phyloP scores from a whole-genome alignment of 495 filamentous ascomycete genomes.

The Penicillium paxilli region DNA sequence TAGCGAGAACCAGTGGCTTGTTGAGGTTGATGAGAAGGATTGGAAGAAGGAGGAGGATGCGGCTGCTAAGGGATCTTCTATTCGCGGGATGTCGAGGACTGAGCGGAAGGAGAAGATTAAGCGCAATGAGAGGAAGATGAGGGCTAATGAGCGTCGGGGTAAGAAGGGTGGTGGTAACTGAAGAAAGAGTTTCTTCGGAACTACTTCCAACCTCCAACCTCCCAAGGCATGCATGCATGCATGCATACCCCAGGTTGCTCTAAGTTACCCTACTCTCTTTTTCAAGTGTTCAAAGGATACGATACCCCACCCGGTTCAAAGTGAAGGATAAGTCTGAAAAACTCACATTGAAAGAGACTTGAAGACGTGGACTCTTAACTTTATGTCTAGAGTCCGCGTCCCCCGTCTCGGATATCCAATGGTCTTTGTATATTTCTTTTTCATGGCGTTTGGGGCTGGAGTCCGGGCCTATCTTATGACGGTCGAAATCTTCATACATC shows the following conservation, averaged over 20 bases:
- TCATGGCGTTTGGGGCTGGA: constrained; percentile 32
- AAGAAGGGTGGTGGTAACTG: constrained; percentile 38
- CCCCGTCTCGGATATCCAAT: too few relatives aligned
- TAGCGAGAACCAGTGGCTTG: constrained; percentile 75
- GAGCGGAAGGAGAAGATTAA: constrained; percentile 65
- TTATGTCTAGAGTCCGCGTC: too few relatives aligned
- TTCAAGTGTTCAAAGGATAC: too few relatives aligned
- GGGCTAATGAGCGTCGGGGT: constrained; percentile 62
- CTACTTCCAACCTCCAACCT: background rate
- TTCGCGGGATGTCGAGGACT: constrained; percentile 61
- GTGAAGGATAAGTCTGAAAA: too few relatives aligned
- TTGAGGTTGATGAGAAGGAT: constrained; percentile 81
- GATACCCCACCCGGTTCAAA: too few relatives aligned
- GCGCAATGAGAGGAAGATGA: constrained; percentile 69
- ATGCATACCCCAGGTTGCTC: too few relatives aligned
- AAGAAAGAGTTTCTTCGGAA: too few relatives aligned
- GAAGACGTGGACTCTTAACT: too few relatives aligned
- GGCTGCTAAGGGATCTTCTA: constrained; percentile 58
- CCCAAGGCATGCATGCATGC: too few relatives aligned
- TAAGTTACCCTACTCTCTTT: too few relatives aligned
- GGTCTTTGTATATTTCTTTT: constrained; percentile 16
- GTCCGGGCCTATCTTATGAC: constrained; percentile 19
- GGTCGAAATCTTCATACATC: constrained; percentile 8
- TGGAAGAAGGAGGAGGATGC: constrained; percentile 62
- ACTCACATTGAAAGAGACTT: too few relatives aligned